Percentiles rank a stretch among this genome's conserved stretches.
Evolutionary conservation across 345 rosid genomes (phyloP).

Genomic region (Luvunga scandens): DNA sequence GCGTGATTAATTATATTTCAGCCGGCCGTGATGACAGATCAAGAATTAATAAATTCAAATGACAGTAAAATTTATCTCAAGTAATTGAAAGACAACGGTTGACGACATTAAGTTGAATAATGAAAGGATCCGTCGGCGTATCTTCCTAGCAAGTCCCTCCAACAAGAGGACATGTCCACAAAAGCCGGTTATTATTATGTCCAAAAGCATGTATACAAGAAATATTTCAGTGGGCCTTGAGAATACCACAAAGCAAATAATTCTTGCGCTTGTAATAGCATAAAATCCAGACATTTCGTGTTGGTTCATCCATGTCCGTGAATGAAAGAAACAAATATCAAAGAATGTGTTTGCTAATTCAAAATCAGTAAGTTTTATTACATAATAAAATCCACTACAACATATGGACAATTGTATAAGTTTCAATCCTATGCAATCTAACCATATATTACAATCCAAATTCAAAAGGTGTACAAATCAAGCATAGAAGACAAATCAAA

Average conservation of each 20-base stretch:
- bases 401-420: neutral
- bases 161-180: neutral
- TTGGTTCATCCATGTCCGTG: neutral
- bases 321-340: neutral
- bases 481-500: neutral
- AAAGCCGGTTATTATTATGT: neutral
- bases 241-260: neutral
- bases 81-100: too few species aligned
- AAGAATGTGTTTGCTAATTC: neutral
- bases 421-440: neutral
- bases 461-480: neutral
- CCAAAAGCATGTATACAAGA: too few species aligned
- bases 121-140: neutral
- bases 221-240: neutral
- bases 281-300: neutral
- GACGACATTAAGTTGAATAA: neutral
- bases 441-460: neutral
- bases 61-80: too few species aligned
- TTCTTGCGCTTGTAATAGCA: neutral
- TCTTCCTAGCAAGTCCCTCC: neutral
- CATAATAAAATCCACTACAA: neutral
- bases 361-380: too few species aligned
- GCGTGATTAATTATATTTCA: too few species aligned
- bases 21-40: too few species aligned
- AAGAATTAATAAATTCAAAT: too few species aligned